A percentile compares a stretch with the other conserved stretches of the same genome.
Conservation (phyloP, 2,329 filamentous ascomycete species). For the Aquanectria penicillioides region DNA sequence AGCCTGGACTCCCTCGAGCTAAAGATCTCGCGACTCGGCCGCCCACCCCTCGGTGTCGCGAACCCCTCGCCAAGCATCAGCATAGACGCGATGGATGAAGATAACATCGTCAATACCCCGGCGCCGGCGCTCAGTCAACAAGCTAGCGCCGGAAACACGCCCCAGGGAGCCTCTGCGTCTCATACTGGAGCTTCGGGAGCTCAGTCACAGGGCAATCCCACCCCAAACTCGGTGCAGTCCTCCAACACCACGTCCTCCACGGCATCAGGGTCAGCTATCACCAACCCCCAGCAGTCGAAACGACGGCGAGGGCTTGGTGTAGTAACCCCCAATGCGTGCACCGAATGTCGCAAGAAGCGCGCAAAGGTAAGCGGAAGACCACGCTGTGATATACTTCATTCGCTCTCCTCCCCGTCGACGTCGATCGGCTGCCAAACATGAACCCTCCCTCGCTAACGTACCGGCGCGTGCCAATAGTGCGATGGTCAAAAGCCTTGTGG, state of each 20-base stretch:
- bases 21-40: constrained; percentile 13
- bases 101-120: constrained; percentile 40
- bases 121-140: constrained; percentile 44
- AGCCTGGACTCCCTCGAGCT: constrained; percentile 29
- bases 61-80: constrained; percentile 11
- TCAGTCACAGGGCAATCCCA: constrained; percentile 44
- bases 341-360: constrained; percentile 70
- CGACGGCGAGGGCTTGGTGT: constrained; percentile 64
- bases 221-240: constrained; percentile 41
- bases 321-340: constrained; percentile 69
- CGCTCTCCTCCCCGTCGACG: too few relatives aligned
- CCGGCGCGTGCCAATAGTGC: constrained; percentile 53
- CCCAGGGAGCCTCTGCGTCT: constrained; percentile 40
- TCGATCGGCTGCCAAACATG: background rate
- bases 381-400: too few relatives aligned
- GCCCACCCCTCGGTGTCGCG: constrained; percentile 3
- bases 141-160: constrained; percentile 47
- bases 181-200: constrained; percentile 32
- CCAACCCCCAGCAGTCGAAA: constrained; percentile 54
- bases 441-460: constrained; percentile 26
- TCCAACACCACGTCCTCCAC: constrained; percentile 41
- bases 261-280: constrained; percentile 31
- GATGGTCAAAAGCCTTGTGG: constrained; percentile 67
- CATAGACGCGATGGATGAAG: constrained; percentile 45
- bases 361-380: constrained; percentile 64